phyloP scores from a whole-genome alignment of 176 grass and related monocot genomes.

The Oryza nivara region DNA sequence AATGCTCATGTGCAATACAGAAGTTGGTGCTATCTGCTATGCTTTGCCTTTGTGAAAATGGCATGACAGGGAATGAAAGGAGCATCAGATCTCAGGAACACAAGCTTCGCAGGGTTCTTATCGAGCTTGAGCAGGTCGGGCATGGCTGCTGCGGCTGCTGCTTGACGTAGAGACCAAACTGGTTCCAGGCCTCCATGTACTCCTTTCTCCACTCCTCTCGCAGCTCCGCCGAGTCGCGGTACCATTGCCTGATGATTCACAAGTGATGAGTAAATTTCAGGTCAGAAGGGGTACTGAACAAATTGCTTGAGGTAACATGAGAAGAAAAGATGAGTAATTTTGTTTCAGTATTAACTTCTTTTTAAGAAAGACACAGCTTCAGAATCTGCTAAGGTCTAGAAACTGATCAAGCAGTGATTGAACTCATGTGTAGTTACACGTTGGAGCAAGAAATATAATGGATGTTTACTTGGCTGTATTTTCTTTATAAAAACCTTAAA shows the following conservation, averaged over 20 bases:
- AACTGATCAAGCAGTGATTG: too few species aligned
- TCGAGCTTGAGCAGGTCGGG: constrained; percentile 75
- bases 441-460: too few species aligned
- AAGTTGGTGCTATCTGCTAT: background rate
- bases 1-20: background rate
- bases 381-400: too few species aligned
- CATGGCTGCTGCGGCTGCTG: constrained; percentile 45
- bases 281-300: background rate
- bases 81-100: constrained; percentile 61
- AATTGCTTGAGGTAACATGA: background rate
- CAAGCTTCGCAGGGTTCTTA: constrained; percentile 65
- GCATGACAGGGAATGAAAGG: background rate
- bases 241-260: constrained; percentile 80
- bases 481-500: too few species aligned
- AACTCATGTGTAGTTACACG: too few species aligned
- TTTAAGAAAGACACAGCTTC: too few species aligned
- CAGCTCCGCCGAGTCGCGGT: constrained; percentile 62
- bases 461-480: too few species aligned
- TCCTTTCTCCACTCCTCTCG: constrained; percentile 82
- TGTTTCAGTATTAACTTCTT: background rate
- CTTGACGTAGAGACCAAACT: constrained; percentile 52
- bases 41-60: constrained; percentile 26
- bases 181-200: constrained; percentile 73
- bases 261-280: background rate
- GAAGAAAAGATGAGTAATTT: background rate